phyloP scores from a whole-genome alignment of 805 yeast species.

The Blastobotrys robertii region DNA sequence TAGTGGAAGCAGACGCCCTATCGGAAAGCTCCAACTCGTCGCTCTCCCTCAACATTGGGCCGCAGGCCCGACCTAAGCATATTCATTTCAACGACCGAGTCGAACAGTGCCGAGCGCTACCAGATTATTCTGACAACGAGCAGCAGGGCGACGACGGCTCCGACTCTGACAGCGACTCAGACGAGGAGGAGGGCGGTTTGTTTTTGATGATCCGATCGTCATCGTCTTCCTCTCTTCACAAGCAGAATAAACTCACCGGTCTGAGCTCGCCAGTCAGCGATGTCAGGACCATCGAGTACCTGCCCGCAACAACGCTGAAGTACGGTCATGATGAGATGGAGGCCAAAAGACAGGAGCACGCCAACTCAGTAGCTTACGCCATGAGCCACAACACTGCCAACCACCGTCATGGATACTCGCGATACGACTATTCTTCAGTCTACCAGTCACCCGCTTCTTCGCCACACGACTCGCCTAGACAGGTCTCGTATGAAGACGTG shows the following conservation, averaged over 20 bases:
- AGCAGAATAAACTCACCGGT: constrained; percentile 1
- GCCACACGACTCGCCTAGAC: constrained; percentile 12
- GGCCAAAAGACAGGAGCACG: constrained; percentile 27
- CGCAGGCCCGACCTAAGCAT: constrained; percentile 26
- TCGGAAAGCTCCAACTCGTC: neutral
- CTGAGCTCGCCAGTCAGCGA: constrained; percentile 2
- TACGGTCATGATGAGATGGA: constrained; percentile 55
- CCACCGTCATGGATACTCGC: constrained; percentile 15
- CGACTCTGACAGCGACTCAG: constrained; percentile 35
- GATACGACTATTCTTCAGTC: constrained; percentile 22
- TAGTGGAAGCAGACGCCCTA: neutral
- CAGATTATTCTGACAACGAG: constrained; percentile 13
- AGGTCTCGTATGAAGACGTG: constrained; percentile 4
- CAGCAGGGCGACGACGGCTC: constrained; percentile 18
- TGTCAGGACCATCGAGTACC: constrained; percentile 53
- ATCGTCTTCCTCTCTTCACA: constrained; percentile 24
- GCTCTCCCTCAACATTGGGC: neutral
- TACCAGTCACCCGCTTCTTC: constrained; percentile 17
- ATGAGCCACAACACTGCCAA: constrained; percentile 59
- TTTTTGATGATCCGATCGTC: constrained; percentile 44
- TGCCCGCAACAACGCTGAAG: constrained; percentile 83
- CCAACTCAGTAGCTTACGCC: constrained; percentile 32
- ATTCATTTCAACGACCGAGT: constrained; percentile 93
- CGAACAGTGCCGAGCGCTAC: constrained; percentile 80
- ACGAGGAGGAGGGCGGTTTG: constrained; percentile 61